phyloP scores from a whole-genome alignment of 805 yeast species.

The Ogataea populi-albae region DNA sequence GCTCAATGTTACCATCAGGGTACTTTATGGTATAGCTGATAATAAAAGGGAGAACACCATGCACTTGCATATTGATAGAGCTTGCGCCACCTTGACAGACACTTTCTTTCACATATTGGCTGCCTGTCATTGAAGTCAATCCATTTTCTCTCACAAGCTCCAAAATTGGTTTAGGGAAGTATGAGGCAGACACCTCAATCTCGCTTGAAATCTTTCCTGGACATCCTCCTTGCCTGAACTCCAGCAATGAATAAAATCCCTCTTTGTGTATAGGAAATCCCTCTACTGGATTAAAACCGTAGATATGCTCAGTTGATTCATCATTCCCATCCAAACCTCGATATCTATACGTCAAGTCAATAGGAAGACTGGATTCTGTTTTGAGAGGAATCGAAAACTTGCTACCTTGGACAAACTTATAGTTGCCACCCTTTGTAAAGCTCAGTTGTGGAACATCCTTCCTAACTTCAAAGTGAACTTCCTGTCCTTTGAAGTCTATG shows the following conservation, averaged over 20 bases:
- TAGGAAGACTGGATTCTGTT: conserved; percentile 31
- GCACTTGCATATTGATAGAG: conserved; percentile 37
- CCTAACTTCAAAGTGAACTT: conserved; percentile 65
- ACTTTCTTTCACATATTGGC: conserved; percentile 10
- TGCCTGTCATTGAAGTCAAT: conserved; percentile 1
- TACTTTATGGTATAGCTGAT: conserved; percentile 59
- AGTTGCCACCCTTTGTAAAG: conserved; percentile 29
- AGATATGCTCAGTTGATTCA: conserved; percentile 8
- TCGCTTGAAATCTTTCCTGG: conserved; percentile 36
- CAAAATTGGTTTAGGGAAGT: conserved; percentile 31
- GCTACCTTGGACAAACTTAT: conserved; percentile 61
- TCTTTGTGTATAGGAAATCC: conserved; percentile 36
- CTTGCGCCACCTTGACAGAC: conserved; percentile 28
- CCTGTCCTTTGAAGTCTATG: conserved; percentile 64
- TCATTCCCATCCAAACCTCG: conserved; percentile 21
- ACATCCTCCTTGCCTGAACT: conserved; percentile 44
- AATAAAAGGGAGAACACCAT: conserved; percentile 64
- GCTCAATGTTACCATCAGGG: conserved; percentile 52
- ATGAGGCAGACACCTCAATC: conserved; percentile 23
- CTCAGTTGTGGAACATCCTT: conserved; percentile 57
- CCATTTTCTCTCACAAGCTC: conserved; percentile 10
- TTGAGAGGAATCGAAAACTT: conserved; percentile 51
- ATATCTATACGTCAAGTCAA: conserved; percentile 33
- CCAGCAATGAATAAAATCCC: conserved; percentile 41
- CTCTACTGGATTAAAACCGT: conserved; percentile 20